Evolutionary conservation across 805 yeast genomes (phyloP).

Genomic region (Lachancea dasiensis): DNA sequence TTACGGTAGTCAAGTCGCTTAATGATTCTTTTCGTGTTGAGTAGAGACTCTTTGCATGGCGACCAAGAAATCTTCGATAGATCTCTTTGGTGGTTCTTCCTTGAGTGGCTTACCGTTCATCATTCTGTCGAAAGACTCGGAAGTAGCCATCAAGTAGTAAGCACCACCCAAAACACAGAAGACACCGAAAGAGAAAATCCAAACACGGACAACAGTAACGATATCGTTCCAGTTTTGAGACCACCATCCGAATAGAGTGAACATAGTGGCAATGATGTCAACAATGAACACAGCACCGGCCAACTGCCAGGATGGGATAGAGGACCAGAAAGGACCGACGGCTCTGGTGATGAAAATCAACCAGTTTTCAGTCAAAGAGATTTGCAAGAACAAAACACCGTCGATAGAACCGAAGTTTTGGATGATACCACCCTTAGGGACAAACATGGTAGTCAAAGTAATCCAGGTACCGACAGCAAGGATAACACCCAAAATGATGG

Average conservation of each 20-base stretch:
- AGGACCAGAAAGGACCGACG: constrained; percentile 98
- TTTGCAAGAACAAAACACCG: constrained; percentile 90
- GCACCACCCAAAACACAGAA: constrained; percentile 96
- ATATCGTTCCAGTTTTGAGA: constrained; percentile 96
- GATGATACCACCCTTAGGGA: constrained; percentile 86
- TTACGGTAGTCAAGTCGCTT: constrained; percentile 19
- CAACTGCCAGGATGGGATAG: constrained; percentile 94
- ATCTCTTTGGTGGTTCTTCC: constrained; percentile 54
- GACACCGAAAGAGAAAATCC: constrained; percentile 95
- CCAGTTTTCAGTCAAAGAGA: constrained; percentile 95
- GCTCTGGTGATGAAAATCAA: constrained; percentile 95
- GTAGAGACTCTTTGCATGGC: constrained; percentile 87
- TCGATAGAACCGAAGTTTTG: constrained; percentile 94
- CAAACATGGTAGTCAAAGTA: constrained; percentile 88
- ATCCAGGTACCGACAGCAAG: constrained; percentile 94
- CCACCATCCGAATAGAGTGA: constrained; percentile 96
- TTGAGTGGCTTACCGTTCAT: constrained; percentile 74
- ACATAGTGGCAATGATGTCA: constrained; percentile 87
- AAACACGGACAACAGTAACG: constrained; percentile 88
- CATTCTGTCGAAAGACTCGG: constrained; percentile 72
- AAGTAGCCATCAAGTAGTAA: constrained; percentile 85
- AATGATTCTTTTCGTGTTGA: constrained; percentile 78
- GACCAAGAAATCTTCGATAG: constrained; percentile 76
- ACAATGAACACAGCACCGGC: constrained; percentile 88
- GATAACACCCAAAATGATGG: constrained; percentile 76